Evolutionary conservation across 495 filamentous ascomycete genomes (phyloP).

Genomic region (Talaromyces ruber): DNA sequence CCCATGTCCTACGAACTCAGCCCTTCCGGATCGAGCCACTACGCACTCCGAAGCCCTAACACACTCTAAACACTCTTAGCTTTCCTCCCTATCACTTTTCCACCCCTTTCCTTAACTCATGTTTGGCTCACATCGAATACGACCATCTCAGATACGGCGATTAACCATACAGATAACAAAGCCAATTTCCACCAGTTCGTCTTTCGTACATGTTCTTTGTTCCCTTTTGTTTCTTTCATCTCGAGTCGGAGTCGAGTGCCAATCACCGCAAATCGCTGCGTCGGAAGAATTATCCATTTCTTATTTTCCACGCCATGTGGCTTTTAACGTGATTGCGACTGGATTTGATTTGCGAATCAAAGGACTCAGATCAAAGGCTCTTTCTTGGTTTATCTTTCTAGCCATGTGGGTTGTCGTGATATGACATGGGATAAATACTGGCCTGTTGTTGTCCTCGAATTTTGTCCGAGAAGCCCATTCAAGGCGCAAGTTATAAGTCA

Average conservation of each 20-base stretch:
- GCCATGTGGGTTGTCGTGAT: neutral
- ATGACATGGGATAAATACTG: neutral
- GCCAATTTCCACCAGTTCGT: neutral
- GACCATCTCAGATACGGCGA: neutral
- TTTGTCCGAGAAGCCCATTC: neutral
- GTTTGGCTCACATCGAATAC: neutral
- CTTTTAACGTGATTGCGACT: neutral
- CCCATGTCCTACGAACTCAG: neutral
- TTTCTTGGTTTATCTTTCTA: neutral
- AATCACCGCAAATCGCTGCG: neutral
- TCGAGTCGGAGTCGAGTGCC: neutral
- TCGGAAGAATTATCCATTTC: neutral
- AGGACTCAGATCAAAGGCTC: too few relatives aligned
- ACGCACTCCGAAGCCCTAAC: neutral
- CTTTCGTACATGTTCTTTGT: neutral
- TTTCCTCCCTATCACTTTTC: neutral
- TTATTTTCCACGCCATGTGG: constrained; percentile 4
- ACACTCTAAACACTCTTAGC: neutral
- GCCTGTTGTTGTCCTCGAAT: neutral
- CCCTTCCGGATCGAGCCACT: neutral
- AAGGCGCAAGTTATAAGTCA: neutral
- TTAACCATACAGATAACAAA: neutral
- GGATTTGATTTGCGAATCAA: neutral
- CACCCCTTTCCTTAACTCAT: neutral
- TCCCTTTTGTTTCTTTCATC: neutral